Conservation (phyloP, 2,329 filamentous ascomycete species). For the Colletotrichum cuscutae region DNA sequence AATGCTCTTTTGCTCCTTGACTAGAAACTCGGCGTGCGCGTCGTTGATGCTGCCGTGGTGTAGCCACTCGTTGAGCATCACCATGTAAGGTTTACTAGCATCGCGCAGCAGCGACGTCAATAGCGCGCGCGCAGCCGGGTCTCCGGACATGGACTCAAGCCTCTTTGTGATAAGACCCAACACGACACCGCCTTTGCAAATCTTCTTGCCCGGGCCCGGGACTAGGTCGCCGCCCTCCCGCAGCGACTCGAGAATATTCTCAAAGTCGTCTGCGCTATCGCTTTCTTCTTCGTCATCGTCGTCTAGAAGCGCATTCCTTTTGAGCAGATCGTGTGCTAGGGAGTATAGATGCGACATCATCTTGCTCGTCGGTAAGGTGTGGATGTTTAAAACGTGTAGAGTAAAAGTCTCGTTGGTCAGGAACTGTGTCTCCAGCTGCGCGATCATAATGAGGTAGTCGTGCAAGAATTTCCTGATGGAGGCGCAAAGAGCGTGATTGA, state of each 20-base stretch:
- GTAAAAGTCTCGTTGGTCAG: slow-evolving; percentile 91
- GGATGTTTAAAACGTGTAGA: slow-evolving; percentile 90
- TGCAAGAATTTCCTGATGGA: slow-evolving; percentile 91
- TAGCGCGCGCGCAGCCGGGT: slow-evolving; percentile 85
- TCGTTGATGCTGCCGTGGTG: slow-evolving; percentile 96
- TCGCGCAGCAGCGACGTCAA: slow-evolving; percentile 86
- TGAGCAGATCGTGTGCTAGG: slow-evolving; percentile 86
- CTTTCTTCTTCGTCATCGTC: slow-evolving; percentile 77
- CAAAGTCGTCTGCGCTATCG: slow-evolving; percentile 84
- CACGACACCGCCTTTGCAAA: slow-evolving; percentile 97
- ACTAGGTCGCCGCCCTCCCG: slow-evolving; percentile 86
- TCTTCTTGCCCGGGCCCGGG: slow-evolving; percentile 83
- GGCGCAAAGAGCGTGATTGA: slow-evolving; percentile 97
- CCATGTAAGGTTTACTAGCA: slow-evolving; percentile 94
- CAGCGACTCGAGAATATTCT: slow-evolving; percentile 91
- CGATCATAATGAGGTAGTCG: slow-evolving; percentile 92
- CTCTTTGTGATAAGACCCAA: slow-evolving; percentile 86
- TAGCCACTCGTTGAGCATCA: slow-evolving; percentile 98
- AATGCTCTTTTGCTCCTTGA: slow-evolving; percentile 97
- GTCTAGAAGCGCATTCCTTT: slow-evolving; percentile 87
- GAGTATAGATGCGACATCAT: slow-evolving; percentile 92
- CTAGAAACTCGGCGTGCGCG: slow-evolving; percentile 90
- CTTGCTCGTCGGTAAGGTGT: slow-evolving; percentile 89
- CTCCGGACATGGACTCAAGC: slow-evolving; percentile 89
- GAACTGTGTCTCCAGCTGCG: slow-evolving; percentile 93